phyloP scores from a whole-genome alignment of 257 asterid genomes.

The Lycium ferocissimum region DNA sequence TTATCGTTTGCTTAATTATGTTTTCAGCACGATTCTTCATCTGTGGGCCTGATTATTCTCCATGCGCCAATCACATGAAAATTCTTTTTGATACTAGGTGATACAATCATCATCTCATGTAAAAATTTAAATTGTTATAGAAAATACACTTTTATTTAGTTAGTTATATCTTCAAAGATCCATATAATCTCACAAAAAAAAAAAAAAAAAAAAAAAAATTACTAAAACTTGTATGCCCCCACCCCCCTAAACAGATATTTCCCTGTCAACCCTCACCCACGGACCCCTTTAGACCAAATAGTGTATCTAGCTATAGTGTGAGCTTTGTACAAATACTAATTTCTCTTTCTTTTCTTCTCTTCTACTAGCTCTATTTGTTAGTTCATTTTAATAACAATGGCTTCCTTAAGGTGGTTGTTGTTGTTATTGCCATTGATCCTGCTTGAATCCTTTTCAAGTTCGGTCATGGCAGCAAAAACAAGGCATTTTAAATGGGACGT shows the following conservation, averaged over 20 bases:
- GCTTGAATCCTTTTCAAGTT: constrained; percentile 16
- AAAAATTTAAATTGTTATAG: no score
- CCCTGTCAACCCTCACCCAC: not conserved
- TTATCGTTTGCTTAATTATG: not conserved
- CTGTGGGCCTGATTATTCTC: not conserved
- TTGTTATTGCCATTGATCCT: not conserved
- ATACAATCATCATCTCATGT: no score
- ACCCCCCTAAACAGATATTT: no score
- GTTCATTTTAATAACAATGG: not conserved
- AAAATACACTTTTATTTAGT: no score
- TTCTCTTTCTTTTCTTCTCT: not conserved
- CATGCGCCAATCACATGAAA: not conserved
- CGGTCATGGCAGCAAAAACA: constrained; percentile 43
- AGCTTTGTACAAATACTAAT: not conserved
- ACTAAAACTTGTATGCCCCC: not conserved
- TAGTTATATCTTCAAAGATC: no score
- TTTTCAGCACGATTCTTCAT: not conserved
- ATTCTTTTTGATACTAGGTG: no score
- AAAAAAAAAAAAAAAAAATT: not conserved
- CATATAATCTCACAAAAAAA: no score
- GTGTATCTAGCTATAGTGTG: not conserved
- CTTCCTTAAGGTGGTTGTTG: not conserved
- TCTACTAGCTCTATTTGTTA: no score
- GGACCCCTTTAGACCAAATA: not conserved
- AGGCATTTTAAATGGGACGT: constrained; percentile 74